These are phyloP conservation scores for Plasmodium vivax DNA, from an alignment of 169 alveolate species.

Conservation along the genomic window DNA sequence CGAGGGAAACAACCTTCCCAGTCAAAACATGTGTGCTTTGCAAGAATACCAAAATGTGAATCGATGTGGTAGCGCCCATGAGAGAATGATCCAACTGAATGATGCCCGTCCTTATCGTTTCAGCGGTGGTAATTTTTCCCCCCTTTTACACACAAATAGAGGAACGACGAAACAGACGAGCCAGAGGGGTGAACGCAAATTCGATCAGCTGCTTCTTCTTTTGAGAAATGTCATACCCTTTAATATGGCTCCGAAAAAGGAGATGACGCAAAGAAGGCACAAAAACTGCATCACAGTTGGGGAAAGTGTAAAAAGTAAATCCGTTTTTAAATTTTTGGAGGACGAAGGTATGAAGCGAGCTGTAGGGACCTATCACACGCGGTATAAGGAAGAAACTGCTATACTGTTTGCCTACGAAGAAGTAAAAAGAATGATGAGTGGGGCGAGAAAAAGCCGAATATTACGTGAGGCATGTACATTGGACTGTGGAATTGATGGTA, in stretches of 20 bases:
- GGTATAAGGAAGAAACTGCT: neutral
- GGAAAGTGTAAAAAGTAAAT: neutral
- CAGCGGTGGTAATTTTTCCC: neutral
- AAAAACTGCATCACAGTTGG: neutral
- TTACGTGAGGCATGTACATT: constrained; percentile 26
- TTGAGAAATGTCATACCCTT: neutral
- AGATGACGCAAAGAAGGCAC: neutral
- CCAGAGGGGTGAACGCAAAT: neutral
- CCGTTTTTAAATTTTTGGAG: neutral
- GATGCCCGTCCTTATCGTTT: neutral
- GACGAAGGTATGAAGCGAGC: neutral
- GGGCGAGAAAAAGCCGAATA: constrained; percentile 25
- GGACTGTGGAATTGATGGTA: constrained; percentile 26
- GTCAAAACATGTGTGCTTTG: neutral
- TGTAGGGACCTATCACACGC: neutral
- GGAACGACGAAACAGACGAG: neutral
- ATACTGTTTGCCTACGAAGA: neutral
- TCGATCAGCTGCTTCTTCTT: neutral
- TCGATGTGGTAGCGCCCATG: neutral
- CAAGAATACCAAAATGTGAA: neutral
- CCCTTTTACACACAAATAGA: constrained; percentile 2
- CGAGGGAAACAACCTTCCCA: neutral
- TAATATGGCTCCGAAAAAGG: neutral
- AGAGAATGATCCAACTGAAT: neutral
- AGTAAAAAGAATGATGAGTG: neutral